phyloP scores from a whole-genome alignment of 768 basidiomycete genomes.

The Suillus paluster region DNA sequence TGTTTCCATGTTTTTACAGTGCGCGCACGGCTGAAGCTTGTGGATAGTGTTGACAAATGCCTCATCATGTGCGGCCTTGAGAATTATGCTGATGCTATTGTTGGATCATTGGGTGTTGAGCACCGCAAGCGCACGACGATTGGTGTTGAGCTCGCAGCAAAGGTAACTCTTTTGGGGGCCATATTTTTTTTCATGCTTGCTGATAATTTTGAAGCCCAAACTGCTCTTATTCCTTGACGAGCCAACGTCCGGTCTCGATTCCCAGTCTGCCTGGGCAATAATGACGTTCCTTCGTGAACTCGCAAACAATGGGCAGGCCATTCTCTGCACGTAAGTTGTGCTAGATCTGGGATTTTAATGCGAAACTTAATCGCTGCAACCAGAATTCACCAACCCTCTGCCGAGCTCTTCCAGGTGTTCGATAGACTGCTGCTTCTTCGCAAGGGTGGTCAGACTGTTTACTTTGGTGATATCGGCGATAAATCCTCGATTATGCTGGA shows the following conservation, averaged over 20 bases:
- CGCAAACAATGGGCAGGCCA: constrained; percentile 57
- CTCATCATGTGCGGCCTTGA: constrained; percentile 72
- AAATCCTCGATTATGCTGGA: constrained; percentile 23
- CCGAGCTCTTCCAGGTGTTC: constrained; percentile 54
- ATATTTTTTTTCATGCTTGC: neutral
- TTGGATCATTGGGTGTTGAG: constrained; percentile 57
- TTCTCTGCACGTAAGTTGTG: constrained; percentile 53
- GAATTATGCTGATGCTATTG: constrained; percentile 62
- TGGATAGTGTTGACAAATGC: constrained; percentile 53
- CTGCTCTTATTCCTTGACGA: constrained; percentile 63
- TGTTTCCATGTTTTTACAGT: constrained; percentile 28
- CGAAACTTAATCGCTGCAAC: neutral
- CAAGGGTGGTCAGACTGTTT: constrained; percentile 66
- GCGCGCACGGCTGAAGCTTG: neutral
- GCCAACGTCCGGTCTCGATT: constrained; percentile 60
- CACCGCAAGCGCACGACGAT: constrained; percentile 62
- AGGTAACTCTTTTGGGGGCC: constrained; percentile 30
- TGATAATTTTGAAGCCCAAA: constrained; percentile 34
- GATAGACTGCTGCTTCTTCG: constrained; percentile 55
- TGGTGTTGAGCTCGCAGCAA: constrained; percentile 63
- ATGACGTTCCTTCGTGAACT: constrained; percentile 54
- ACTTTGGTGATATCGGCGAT: constrained; percentile 55
- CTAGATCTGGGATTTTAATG: neutral
- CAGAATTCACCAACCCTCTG: constrained; percentile 43
- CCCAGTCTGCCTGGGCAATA: constrained; percentile 56